Evolutionary conservation across 106 monocot genomes (phyloP).

Genomic region (Amphibolis antarctica): DNA sequence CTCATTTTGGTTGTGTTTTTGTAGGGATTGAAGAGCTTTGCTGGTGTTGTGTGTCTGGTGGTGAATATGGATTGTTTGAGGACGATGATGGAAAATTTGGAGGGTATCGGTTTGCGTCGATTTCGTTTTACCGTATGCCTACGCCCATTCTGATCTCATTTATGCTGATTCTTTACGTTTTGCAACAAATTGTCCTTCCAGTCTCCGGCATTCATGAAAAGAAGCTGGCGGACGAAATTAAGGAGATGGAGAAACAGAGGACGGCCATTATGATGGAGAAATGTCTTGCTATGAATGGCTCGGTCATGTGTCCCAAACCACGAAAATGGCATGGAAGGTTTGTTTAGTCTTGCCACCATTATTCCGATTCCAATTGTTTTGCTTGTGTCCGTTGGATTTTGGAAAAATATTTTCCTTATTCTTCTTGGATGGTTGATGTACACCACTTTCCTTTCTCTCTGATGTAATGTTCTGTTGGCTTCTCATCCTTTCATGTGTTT

Average conservation of each 20-base stretch:
- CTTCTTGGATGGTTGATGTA: too few species aligned
- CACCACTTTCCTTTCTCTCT: too few species aligned
- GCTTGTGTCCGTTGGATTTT: too few species aligned
- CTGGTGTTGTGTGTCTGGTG: background rate
- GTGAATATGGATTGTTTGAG: background rate
- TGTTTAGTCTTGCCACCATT: background rate
- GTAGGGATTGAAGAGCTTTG: background rate
- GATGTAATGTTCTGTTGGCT: too few species aligned
- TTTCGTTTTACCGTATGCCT: background rate
- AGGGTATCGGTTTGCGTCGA: background rate
- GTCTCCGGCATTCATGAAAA: background rate
- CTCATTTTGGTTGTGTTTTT: background rate
- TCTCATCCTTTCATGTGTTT: too few species aligned
- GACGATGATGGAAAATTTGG: background rate
- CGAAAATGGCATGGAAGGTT: background rate
- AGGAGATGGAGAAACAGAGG: slow-evolving; percentile 1
- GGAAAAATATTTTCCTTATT: too few species aligned
- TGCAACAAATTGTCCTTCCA: background rate
- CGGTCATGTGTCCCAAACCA: slow-evolving; percentile 2
- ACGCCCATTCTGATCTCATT: background rate
- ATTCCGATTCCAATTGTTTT: too few species aligned
- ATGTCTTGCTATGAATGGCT: background rate
- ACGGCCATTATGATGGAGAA: slow-evolving; percentile 7
- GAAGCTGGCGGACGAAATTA: background rate
- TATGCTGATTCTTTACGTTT: background rate